These are phyloP conservation scores for Colletotrichum cereale DNA, from an alignment of 2,329 filamentous ascomycete genomes.

Conservation along the genomic window DNA sequence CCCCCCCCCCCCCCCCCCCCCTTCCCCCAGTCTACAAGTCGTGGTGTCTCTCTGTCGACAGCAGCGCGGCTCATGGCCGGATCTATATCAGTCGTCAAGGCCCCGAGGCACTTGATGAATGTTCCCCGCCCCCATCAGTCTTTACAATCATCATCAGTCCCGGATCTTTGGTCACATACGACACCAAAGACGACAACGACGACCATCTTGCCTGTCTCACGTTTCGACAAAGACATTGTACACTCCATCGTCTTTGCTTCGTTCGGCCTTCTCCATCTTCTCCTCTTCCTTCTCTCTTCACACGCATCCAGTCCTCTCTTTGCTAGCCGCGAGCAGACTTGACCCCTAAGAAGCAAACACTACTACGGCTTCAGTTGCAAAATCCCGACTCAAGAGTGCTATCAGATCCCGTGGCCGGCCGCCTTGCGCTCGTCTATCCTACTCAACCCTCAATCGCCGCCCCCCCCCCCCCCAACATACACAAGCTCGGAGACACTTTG, in stretches of 20 bases:
- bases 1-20: not conserved
- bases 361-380: not conserved
- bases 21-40: conserved; percentile 22
- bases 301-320: not conserved
- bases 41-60: conserved; percentile 33
- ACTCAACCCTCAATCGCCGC: no score
- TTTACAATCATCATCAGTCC: conserved; percentile 26
- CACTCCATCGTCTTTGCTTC: not conserved
- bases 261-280: not conserved
- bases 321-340: not conserved
- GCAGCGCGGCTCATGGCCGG: conserved; percentile 30
- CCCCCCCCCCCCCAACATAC: not conserved
- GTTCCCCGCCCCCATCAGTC: conserved; percentile 39
- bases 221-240: conserved; percentile 18
- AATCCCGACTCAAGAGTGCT: conserved; percentile 4
- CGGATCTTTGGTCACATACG: conserved; percentile 17
- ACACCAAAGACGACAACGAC: conserved; percentile 11
- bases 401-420: conserved; percentile 11
- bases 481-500: not conserved
- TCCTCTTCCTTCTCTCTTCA: not conserved
- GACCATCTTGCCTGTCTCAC: conserved; percentile 11
- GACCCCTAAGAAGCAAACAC: not conserved
- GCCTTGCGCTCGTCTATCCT: not conserved
- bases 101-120: conserved; percentile 36
- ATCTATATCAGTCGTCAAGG: conserved; percentile 42